These are phyloP conservation scores for Chimonanthus praecox DNA, from an alignment of 164 flowering plant genomes.

Conservation along the genomic window DNA sequence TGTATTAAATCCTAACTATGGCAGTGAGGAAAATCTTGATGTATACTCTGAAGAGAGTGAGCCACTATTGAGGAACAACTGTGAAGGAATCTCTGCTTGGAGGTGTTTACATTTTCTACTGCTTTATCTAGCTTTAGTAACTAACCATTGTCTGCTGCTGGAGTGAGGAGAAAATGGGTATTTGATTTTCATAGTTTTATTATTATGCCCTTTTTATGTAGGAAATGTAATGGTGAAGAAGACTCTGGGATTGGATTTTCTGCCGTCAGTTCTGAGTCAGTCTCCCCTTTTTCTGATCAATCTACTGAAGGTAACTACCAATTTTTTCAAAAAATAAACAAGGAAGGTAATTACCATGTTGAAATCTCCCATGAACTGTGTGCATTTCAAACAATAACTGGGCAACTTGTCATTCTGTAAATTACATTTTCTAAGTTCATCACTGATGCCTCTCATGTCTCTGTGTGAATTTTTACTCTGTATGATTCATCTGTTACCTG, in stretches of 20 bases:
- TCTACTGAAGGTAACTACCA: conserved; percentile 35
- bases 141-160: background rate
- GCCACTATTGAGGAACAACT: conserved; percentile 11
- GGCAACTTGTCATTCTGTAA: background rate
- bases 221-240: conserved; percentile 16
- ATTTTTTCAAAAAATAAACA: too few species aligned
- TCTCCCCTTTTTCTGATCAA: conserved; percentile 15
- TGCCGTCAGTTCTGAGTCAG: conserved; percentile 10
- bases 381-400: background rate
- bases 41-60: conserved; percentile 25
- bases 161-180: background rate
- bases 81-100: conserved; percentile 21
- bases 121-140: conserved; percentile 2
- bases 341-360: conserved; percentile 18
- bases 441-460: background rate
- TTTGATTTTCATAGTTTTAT: background rate
- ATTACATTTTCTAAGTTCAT: background rate
- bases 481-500: conserved; percentile 2
- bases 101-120: conserved; percentile 27
- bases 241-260: conserved; percentile 17
- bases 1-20: conserved; percentile 16
- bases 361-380: background rate
- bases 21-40: conserved; percentile 17
- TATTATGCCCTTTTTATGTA: conserved; percentile 4
- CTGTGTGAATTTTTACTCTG: background rate